Percentiles rank a stretch among this genome's conserved stretches.
Evolutionary conservation across 148 eudicot genomes (phyloP).

Genomic region (Rhododendron henanense): DNA sequence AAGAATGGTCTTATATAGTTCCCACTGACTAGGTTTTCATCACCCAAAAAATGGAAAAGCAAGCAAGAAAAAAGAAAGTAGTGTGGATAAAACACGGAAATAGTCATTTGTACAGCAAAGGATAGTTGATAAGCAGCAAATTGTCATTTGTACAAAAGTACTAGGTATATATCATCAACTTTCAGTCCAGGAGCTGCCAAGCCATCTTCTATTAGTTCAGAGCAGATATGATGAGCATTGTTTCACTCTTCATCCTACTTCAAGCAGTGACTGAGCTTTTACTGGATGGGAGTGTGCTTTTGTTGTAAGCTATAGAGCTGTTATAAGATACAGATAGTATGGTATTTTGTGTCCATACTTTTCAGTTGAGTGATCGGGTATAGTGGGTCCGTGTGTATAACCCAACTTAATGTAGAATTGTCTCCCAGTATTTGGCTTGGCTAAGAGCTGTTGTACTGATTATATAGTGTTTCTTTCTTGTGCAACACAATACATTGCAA

Average conservation of each 20-base stretch:
- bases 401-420: neutral
- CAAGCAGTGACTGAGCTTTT: conserved; percentile 32
- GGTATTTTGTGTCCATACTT: neutral
- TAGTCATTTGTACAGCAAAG: neutral
- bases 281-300: conserved; percentile 1
- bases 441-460: too few relatives aligned
- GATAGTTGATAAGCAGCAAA: neutral
- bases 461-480: neutral
- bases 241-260: conserved; percentile 32
- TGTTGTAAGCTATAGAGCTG: conserved; percentile 3
- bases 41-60: too few relatives aligned
- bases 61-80: neutral
- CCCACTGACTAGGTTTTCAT: neutral
- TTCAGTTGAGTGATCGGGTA: neutral
- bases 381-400: too few relatives aligned
- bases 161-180: conserved; percentile 83
- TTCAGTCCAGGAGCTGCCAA: conserved; percentile 49
- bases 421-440: neutral
- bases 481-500: neutral
- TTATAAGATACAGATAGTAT: neutral
- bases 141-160: conserved; percentile 20
- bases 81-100: neutral
- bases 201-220: too few relatives aligned
- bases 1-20: neutral
- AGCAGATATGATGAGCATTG: too few relatives aligned